Evolutionary conservation across 257 asterid genomes (phyloP).

Genomic region (Fraxinus pennsylvanica): DNA sequence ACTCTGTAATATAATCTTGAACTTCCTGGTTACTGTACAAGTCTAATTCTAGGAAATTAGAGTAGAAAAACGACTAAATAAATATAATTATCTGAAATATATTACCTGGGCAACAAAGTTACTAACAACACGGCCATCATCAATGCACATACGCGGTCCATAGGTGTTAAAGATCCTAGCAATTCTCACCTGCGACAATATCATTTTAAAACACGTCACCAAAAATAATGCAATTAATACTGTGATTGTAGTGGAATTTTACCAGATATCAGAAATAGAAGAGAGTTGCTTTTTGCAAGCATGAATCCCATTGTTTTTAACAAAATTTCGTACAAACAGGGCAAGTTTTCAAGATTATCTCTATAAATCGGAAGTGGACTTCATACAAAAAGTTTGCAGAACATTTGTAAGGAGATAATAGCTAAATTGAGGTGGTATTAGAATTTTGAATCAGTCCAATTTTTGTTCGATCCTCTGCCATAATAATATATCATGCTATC

Average conservation of each 20-base stretch:
- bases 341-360: background rate
- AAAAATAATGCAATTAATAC: background rate
- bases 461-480: no score
- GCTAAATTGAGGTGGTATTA: background rate
- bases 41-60: background rate
- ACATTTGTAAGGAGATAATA: no score
- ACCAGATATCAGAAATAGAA: background rate
- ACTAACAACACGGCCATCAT: slow-evolving; percentile 98
- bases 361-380: background rate
- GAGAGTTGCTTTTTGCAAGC: background rate
- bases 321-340: background rate
- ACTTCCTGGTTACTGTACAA: background rate
- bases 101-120: slow-evolving; percentile 97
- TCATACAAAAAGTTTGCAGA: no score
- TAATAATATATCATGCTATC: no score
- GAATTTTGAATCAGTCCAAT: background rate
- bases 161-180: slow-evolving; percentile 96
- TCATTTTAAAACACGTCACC: background rate
- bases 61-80: background rate
- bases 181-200: slow-evolving; percentile 69
- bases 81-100: background rate
- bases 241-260: background rate
- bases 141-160: slow-evolving; percentile 98
- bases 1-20: background rate
- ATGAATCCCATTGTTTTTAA: background rate